Evolutionary conservation across 139 green algal species (phyloP), one percentile per base, ranked within the genome.

Genomic region (Picochlorum costavermella): DNA sequence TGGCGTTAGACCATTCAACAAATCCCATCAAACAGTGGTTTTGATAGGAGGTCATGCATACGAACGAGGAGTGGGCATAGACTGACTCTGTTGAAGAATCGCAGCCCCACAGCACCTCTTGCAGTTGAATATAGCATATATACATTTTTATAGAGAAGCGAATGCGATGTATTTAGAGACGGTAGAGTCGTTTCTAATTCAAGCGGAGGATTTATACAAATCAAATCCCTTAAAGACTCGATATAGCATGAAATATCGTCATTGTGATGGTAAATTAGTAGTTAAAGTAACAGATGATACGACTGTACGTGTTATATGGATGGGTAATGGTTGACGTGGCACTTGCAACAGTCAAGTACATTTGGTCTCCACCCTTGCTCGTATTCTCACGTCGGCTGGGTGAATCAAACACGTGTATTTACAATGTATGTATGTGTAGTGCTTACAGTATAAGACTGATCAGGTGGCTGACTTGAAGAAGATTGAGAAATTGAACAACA

Each of bases 271-370:
- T 30, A 89, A 88, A 65, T 68, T 96, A 13, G 73, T 85, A 10
- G 61, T 96, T 6, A 96, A 96, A 68, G 83, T 95, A 30, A 96
- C 89, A 0, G 89, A 96, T 57, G 80, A 96, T 63, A 60, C 58
- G 2, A 76, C 72, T 76, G 87, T 94, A 63, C 33, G 33, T 40
- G 33, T 11, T 40, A 2, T 40, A 40, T 23, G 20, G 20, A 23
- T 23, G 0, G 20, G 20, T 23, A 23, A 23, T 23, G 20, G 20
- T 23, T 23, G 20, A 23, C 20, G 20, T 23, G 20, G 20, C 20
- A 23, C 20, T 23, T 23, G 20, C 20, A 23, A 23, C 0, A 23
- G 20, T 23, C 20, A 23, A 0, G 20, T 23, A 23, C 20, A 23
- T 11, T 40, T 6, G 33, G 33, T 40, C 8, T 40, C 33, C 11